Evolutionary conservation across 768 basidiomycete genomes (phyloP), one percentile per base, ranked within the genome.

Genomic region (Termitomyces heimii): DNA sequence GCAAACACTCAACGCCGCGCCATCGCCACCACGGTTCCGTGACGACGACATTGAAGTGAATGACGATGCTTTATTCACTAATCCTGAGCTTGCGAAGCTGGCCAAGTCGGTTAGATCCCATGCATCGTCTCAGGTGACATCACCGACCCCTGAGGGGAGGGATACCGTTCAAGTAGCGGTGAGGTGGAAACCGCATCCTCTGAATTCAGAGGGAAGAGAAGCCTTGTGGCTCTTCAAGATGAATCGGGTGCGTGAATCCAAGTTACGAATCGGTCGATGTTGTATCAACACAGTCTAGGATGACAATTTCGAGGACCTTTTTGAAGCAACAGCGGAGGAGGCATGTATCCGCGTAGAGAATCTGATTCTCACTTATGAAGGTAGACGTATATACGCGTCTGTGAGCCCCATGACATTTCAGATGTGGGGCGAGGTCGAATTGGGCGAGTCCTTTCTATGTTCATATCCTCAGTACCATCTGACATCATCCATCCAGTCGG

Each of bases 141-240:
- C 43, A 66, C 75, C 34, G 64, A 70, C 26, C 63, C 72, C 62
- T 35, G 65, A 58, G 32, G 58, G 56, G 16, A 62, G 60, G 0
- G 77, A 76, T 24, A 72, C 72, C 24, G 77, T 90, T 18, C 70
- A 69, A 20, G 69, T 91, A 43, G 77, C 70, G 39, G 83, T 91
- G 13, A 77, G 72, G 49, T 91, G 88, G 88, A 73, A 73, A 34
- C 80, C 81, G 5, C 89, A 91, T 70, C 89, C 89, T 5, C 67
- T 74, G 37, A 73, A 84, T 53, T 50, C 68, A 29, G 63, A 65
- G 10, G 79, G 74, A 3, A 67, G 71, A 59, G 66, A 74, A 26
- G 63, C 75, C 26, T 62, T 67, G 5, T 84, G 80, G 79, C 67
- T 67, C 2, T 87, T 86, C 66, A 77, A 73, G 62, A 78, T 88